Evolutionary conservation across 176 grass and related monocot species (phyloP), one percentile per base, ranked within the genome.

Genomic region (Rhynchospora pubera): DNA sequence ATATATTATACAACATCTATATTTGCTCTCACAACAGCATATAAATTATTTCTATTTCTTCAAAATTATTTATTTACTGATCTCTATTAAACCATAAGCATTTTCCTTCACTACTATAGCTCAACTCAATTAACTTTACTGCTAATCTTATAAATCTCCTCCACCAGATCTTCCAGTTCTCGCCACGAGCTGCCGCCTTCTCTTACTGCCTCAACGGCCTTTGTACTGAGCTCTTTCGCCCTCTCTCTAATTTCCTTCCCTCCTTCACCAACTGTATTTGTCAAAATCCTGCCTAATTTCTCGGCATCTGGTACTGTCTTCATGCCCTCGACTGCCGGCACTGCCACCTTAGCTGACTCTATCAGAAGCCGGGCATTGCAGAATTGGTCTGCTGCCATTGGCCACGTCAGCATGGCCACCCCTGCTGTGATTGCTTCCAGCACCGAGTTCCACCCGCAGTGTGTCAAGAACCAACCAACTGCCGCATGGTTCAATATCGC

Each of bases 371-470:
- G 69, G 39, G 91, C 86, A 85, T 97, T 92, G 10, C 68, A 69
- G 83, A 92, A 94, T 78, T 97, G 90, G 85, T 94, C 94, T 4
- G 88, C 90, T 14, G 43, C 7, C 88, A 89, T 84, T 15, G 94
- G 91, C 90, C 94, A 97, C 28, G 88, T 86, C 77, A 94, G 80
- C 86, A 97, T 87, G 21, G 90, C 86, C 63, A 97, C 88, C 1
- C 91, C 94, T 0, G 90, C 90, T 2, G 90, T 56, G 39, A 83
- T 85, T 15, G 91, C 80, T 82, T 93, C 88, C 58, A 90, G 84
- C 73, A 88, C 82, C 50, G 88, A 93, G 81, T 93, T 93, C 91
- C 88, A 93, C 6, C 91, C 91, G 52, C 91, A 93, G 84, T 91
- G 89, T 12, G 82, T 88, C 70, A 93, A 1, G 85, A 92, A 94